Base-by-base conservation (phyloP, 2,329 filamentous ascomycete species). In the Aspergillus awamori region DNA sequence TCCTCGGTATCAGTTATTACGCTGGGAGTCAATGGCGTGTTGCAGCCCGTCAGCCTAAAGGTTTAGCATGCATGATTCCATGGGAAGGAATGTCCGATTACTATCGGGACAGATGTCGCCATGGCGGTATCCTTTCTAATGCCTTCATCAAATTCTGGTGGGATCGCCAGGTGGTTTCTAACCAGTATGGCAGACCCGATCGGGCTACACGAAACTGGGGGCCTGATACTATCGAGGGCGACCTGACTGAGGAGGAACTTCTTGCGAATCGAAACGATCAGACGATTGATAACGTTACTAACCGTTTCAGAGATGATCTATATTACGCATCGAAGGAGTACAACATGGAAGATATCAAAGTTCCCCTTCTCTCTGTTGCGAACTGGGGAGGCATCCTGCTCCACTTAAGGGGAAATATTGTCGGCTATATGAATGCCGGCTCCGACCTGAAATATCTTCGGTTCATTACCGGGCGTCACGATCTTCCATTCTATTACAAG, bases 351-450 rank as follows among this genome's bases (percentile, higher is more conserved):
- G 85, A 90, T 59, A 88, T 91, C 38, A 78, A 87, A 56, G 87
- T 89, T 0, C 88, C 88, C 0, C 65, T 90, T 0, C 80, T 90
- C 0, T 84, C 81, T 1, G 88, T 90, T 0, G 88, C 82, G 0
- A 90, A 90, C 71, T 89, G 86, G 87, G 88, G 87, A 4, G 87
- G 87, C 1, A 90, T 90, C 47, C 5, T 86, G 5, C 79, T 91
- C 0, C 88, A 91, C 66, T 78, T 90, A 10, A 80, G 88, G 6
- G 88, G 88, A 2, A 90, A 90, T 67, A 80, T 90, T 8, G 81
- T 87, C 66, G 88, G 87, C 0, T 90, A 83, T 58, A 74, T 76
- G 1, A 79, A 85, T 54, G 87, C 87, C 0, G 85, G 86, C 0
- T 89, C 87, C 0, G 79, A 85, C 61, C 77, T 86, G 64, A 91